These are phyloP conservation scores for Lyophyllum atratum DNA, from an alignment of 768 basidiomycete genomes.

Conservation along the genomic window DNA sequence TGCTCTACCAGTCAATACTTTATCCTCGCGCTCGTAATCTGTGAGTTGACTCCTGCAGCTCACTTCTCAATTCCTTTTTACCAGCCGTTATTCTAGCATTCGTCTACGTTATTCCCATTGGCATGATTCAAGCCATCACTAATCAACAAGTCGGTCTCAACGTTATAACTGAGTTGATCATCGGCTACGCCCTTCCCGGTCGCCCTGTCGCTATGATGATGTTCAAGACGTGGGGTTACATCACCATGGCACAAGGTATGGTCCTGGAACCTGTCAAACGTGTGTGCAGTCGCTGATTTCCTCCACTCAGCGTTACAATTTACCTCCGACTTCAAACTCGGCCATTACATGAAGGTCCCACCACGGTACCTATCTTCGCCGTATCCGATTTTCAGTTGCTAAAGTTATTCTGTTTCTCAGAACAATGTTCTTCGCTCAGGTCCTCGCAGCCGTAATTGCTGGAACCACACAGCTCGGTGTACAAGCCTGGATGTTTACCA, in stretches of 20 bases:
- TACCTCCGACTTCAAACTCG: conserved; percentile 78
- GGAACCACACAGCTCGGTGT: conserved; percentile 77
- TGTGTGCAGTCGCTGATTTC: neutral
- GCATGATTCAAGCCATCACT: conserved; percentile 71
- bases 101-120: conserved; percentile 73
- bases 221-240: conserved; percentile 84
- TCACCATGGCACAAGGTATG: conserved; percentile 58
- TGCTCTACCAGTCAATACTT: conserved; percentile 43
- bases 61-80: neutral
- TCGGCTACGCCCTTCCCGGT: conserved; percentile 80
- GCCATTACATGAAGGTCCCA: conserved; percentile 78
- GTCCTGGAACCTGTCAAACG: neutral
- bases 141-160: conserved; percentile 76
- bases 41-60: conserved; percentile 29
- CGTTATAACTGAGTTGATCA: conserved; percentile 80
- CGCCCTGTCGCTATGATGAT: conserved; percentile 82
- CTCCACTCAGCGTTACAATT: conserved; percentile 56
- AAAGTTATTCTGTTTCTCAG: conserved; percentile 8
- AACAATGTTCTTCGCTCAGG: conserved; percentile 71
- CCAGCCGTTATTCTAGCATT: conserved; percentile 32
- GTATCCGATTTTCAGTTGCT: neutral
- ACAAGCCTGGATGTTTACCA: conserved; percentile 76
- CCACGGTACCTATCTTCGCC: conserved; percentile 39
- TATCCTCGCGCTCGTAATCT: conserved; percentile 66
- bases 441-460: conserved; percentile 66